A percentile compares a stretch with the other conserved stretches of the same genome.
Conservation (phyloP, 257 asterid species). For the Striga asiatica region DNA sequence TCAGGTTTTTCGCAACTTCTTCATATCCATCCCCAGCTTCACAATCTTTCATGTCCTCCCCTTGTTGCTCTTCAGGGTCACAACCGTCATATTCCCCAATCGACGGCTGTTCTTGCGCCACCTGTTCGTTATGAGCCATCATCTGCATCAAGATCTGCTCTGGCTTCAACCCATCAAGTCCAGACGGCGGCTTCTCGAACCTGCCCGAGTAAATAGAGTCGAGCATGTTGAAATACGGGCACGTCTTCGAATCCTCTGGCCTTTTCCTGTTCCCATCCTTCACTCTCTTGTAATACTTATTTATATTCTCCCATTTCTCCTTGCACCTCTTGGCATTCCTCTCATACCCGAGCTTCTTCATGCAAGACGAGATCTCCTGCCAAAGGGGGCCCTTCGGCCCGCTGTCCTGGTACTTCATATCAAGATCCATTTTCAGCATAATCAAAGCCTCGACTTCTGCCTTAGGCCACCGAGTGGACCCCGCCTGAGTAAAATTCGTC, state of each 20-base stretch:
- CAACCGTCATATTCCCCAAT: slow-evolving; percentile 21
- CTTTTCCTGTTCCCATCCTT: slow-evolving; percentile 57
- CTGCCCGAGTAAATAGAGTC: slow-evolving; percentile 52
- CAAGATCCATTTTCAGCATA: slow-evolving; percentile 45
- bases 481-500: slow-evolving; percentile 21
- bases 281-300: slow-evolving; percentile 67
- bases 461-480: slow-evolving; percentile 74
- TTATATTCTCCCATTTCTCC: slow-evolving; percentile 87
- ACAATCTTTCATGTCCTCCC: slow-evolving; percentile 22
- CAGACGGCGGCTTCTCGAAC: slow-evolving; percentile 27
- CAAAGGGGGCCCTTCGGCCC: slow-evolving; percentile 65
- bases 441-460: slow-evolving; percentile 68
- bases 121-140: slow-evolving; percentile 38
- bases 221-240: slow-evolving; percentile 55
- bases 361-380: slow-evolving; percentile 60
- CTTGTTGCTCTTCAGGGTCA: slow-evolving; percentile 28
- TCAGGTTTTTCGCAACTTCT: slow-evolving; percentile 25
- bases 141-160: slow-evolving; percentile 60
- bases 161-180: slow-evolving; percentile 30
- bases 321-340: slow-evolving; percentile 72
- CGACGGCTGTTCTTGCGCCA: slow-evolving; percentile 22
- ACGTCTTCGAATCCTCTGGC: slow-evolving; percentile 56
- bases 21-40: slow-evolving; percentile 32
- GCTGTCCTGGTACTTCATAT: slow-evolving; percentile 39
- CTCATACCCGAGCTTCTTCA: slow-evolving; percentile 59